Evolutionary conservation across 768 basidiomycete species (phyloP), one percentile per base, ranked within the genome.

Genomic region (Agaricus blazei): DNA sequence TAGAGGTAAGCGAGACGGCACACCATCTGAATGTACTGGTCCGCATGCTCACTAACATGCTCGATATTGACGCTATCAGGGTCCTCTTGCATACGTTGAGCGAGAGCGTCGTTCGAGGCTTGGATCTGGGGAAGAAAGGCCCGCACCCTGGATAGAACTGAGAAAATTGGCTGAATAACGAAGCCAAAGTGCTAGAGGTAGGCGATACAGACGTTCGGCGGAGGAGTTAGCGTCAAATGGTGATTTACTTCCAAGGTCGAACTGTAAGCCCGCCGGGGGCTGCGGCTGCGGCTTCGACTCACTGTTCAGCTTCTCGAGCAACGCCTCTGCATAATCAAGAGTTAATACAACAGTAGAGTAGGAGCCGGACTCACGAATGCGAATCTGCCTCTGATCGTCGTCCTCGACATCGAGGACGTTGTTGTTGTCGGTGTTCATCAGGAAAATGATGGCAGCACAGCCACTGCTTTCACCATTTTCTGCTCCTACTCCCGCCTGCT

Each of bases 31-130:
- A 89, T 84, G 63, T 85, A 81, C 56, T 68, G 75, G 1, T 72
- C 74, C 49, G 71, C 73, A n/a, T 70, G 70, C 23, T 70, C 73
- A 6, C 71, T 68, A 24, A 89, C 60, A 54, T 84, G 75, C 66
- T 90, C 88, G 40, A 90, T 87, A 62, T 89, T 81, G n/a, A 89
- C 70, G 60, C 81, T 84, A 15, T 66, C 63, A 1, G 83, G 85
- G 56, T 84, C 75, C 40, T 67, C 65, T 38, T 75, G 67, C 9
- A 70, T 71, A n/a, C 72, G 72, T 54, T 75, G 71, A 3, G 73
- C 62, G 15, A 89, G 75, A 1, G 76, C 65, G 2, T 73, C 75
- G 60, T 88, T 89, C 2, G 87, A 84, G 11, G 82, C 84, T 46
- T 83, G 79, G 15, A 89, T 70, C 60, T 81, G 72, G 2, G 87